Evolutionary conservation across 164 flowering plant genomes (phyloP).

Genomic region (Tetrastigma voinierianum): DNA sequence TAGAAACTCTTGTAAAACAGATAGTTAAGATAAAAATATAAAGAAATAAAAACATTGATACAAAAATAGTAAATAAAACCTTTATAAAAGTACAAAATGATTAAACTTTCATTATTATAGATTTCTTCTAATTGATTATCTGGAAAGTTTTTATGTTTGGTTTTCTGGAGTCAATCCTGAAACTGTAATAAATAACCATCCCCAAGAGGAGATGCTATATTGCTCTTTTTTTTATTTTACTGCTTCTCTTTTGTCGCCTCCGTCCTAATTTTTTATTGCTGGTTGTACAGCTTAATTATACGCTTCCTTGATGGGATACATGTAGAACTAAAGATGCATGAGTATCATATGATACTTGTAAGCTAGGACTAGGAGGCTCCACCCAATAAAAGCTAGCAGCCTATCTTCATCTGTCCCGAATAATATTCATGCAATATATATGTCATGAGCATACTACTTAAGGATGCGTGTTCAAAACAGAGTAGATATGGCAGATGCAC

Average conservation of each 20-base stretch:
- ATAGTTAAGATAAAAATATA: too few relatives aligned
- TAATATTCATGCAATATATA: not conserved
- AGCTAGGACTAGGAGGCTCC: not conserved
- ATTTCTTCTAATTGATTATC: too few relatives aligned
- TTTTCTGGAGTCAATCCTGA: slow-evolving; percentile 51
- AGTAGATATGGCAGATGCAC: too few relatives aligned
- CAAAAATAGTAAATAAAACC: too few relatives aligned
- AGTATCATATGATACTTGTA: not conserved
- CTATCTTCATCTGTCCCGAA: not conserved
- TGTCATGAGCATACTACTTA: not conserved
- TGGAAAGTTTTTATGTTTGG: not conserved
- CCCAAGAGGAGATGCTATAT: slow-evolving; percentile 80
- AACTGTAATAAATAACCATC: slow-evolving; percentile 53
- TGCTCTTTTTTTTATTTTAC: slow-evolving; percentile 19
- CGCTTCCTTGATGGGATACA: slow-evolving; percentile 37
- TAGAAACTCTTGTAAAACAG: too few relatives aligned
- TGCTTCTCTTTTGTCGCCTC: not conserved
- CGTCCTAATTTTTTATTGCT: not conserved
- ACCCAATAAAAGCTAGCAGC: not conserved
- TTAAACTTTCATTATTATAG: too few relatives aligned
- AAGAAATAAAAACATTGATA: too few relatives aligned
- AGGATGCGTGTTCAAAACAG: too few relatives aligned
- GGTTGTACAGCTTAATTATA: slow-evolving; percentile 53
- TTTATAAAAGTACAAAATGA: too few relatives aligned
- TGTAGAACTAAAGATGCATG: not conserved